Percentiles rank a stretch among this genome's conserved stretches.
Conservation (phyloP, 192 early-diverging fungal species). For the Obelidium mucronatum region DNA sequence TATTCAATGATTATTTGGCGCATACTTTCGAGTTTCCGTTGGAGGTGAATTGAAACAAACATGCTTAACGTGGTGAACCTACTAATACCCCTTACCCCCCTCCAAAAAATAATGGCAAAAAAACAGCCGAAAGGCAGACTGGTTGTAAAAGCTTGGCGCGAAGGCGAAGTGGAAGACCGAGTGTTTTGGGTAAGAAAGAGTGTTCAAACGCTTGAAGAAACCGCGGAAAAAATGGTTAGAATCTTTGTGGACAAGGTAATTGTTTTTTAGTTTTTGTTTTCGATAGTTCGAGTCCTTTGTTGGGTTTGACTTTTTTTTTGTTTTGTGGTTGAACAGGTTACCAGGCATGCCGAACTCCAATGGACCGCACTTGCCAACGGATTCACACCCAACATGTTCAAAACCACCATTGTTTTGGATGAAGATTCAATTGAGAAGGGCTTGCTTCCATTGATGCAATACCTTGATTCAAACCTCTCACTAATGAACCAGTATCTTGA, state of each 20-base stretch:
- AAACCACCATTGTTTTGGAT: constrained; percentile 1
- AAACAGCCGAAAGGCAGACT: constrained; percentile 52
- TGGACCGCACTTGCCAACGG: constrained; percentile 23
- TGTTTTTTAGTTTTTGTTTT: neutral
- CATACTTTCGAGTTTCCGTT: constrained; percentile 43
- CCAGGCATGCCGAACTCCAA: constrained; percentile 11
- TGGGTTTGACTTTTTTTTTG: too few species aligned
- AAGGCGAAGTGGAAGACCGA: constrained; percentile 55
- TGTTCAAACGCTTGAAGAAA: constrained; percentile 38
- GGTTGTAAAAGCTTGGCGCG: constrained; percentile 36
- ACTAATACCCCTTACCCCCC: too few species aligned
- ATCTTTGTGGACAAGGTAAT: constrained; percentile 46
- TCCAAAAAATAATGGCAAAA: too few species aligned
- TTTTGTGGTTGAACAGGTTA: constrained; percentile 12
- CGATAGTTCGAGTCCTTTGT: neutral
- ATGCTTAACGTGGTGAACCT: neutral
- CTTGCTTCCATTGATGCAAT: constrained; percentile 36
- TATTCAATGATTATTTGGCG: constrained; percentile 46
- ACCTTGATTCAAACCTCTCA: constrained; percentile 45
- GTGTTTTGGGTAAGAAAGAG: constrained; percentile 49
- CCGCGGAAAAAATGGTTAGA: constrained; percentile 54
- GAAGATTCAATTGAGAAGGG: constrained; percentile 33
- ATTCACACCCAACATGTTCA: neutral
- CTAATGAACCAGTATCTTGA: constrained; percentile 50
- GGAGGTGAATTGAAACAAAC: neutral